Conservation (phyloP, 768 basidiomycete species). For the Boletus sp. region DNA sequence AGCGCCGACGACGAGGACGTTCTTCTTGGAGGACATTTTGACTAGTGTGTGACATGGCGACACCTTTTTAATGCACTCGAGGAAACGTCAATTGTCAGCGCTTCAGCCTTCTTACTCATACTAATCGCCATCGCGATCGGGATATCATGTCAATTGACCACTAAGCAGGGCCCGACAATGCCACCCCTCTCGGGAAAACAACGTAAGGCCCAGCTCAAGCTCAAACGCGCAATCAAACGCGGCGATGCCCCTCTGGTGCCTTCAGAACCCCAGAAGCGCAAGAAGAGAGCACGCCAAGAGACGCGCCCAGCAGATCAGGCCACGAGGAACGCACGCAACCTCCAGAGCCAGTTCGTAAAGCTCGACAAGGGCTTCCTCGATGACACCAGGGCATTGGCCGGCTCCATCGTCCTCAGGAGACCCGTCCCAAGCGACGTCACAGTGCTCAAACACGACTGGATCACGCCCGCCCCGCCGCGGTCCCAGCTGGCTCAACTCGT, state of each 20-base stretch:
- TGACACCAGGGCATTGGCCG: conserved; percentile 54
- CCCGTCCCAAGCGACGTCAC: conserved; percentile 49
- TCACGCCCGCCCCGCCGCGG: not conserved
- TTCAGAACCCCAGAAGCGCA: conserved; percentile 14
- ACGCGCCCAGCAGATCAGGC: conserved; percentile 29
- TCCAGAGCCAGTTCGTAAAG: conserved; percentile 72
- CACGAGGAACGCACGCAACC: conserved; percentile 43
- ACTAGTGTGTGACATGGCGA: not conserved
- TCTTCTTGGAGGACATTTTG: conserved; percentile 23
- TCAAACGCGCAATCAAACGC: conserved; percentile 82
- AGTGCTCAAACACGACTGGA: conserved; percentile 31
- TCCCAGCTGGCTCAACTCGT: conserved; percentile 6
- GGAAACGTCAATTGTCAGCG: no score
- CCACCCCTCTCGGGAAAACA: conserved; percentile 52
- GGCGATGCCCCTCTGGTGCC: conserved; percentile 54
- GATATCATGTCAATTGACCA: no score
- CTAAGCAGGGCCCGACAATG: conserved; percentile 11
- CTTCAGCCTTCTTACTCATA: no score
- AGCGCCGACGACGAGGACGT: conserved; percentile 60
- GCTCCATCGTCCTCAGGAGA: conserved; percentile 49
- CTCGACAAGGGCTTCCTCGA: conserved; percentile 61
- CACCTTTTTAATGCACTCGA: not conserved
- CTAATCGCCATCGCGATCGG: no score
- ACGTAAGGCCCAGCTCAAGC: conserved; percentile 69
- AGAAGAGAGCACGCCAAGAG: not conserved